Evolutionary conservation across 345 rosid genomes (phyloP), one percentile per base, ranked within the genome.

Genomic region (Arabis alpina): DNA sequence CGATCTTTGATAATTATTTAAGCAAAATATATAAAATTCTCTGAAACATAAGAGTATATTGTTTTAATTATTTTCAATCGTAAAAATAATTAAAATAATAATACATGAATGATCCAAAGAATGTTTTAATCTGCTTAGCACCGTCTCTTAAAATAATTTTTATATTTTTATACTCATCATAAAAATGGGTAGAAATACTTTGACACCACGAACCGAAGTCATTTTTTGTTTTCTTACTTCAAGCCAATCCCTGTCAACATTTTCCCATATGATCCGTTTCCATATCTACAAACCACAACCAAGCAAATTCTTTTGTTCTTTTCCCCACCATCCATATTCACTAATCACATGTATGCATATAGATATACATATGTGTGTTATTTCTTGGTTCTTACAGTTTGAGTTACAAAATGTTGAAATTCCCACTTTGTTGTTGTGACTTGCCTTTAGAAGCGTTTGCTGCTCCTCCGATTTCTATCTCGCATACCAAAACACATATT

Each of bases 221-320:
- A 28, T 19, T 19, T 19, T 19, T 19, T 19, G 23, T 19, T 19
- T 19, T 19, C 23, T 19, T 19, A 19, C 23, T 19, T 19, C 4
- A 53, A 27, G 59, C 10, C 25, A 41, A 52, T 54, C 50, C 10
- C 39, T 7, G 4, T 59, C 42, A 57, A 47, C 34, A 39, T 30
- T 51, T 27, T 8, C 45, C 53, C 44, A 63, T 55, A 51, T 74
- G 42, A 60, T 74, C 66, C 61, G 10, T 74, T 74, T 41, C 30
- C 0, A 53, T 75, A 54, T 75, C 68, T 39, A 68, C 64, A 68
- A 68, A 54, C 74, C 59, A 75, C 74, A 54, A 47, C 78, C 78
- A 67, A 74, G 49, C 63, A 67, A 74, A 52, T 2, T 14, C 4
- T 44, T 42, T 8, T 12, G 51, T 54, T 36, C 23, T 25, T 45